Base-by-base conservation (phyloP, 345 rosid genomes). In the Acer yangbiense region DNA sequence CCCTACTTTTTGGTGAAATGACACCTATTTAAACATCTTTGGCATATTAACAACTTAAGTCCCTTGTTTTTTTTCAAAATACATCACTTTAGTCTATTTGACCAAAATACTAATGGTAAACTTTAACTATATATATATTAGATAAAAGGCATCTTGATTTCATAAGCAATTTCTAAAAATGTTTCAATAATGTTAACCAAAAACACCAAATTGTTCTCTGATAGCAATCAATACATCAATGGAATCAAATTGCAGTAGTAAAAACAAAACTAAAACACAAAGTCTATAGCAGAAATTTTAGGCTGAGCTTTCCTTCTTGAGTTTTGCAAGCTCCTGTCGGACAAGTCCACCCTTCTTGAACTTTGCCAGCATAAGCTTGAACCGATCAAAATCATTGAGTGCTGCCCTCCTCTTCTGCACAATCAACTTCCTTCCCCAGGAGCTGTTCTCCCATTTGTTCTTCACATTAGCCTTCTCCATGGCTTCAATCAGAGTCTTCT, bases 401-500 rank as follows among this genome's bases (percentile, higher is more conserved):
- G 80, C 77, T 10, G 97, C 93, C 69, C 94, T 85, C 77, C 84
- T 82, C 70, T 89, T 88, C 87, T 85, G 91, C 41, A 90, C 95
- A 60, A 89, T 90, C n/a, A 92, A 81, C 84, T 89, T 92, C 73
- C 95, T 90, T 6, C 95, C 97, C 97, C 95, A 89, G 0, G 95
- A 88, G 86, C 93, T 90, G 2, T 81, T 92, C 86, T 90, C 95
- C 97, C 97, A 92, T 70, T 80, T 90, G 88, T 84, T 88, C 84
- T 89, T 90, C 69, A 92, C 97, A 83, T 90, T 97, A 81, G 98
- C 99, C 72, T 88, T 92, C 75, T 96, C 92, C 97, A 96, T 92
- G 9, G 98, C 97, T 83, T 92, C 91, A 75, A 94, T 85, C 72
- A 96, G 85, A 55, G 87, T 82, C 88, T 91, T 96, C 94, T 96